Evolutionary conservation across 306 rosid species (phyloP).

Genomic region (Pterocarpus macrocarpus): DNA sequence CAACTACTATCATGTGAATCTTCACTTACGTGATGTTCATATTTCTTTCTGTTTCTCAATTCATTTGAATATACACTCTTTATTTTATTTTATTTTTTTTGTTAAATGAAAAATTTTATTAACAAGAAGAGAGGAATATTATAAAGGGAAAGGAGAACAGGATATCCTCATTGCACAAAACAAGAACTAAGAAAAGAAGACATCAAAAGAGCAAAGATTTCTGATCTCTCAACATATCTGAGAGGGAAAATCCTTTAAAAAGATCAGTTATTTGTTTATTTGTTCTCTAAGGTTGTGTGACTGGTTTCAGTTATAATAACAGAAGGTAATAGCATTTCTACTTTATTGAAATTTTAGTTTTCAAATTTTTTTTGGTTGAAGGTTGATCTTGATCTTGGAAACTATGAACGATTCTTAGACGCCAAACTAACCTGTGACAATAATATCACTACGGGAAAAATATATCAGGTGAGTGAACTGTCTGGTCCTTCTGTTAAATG

Average conservation of each 20-base stretch:
- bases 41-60: slow-evolving; percentile 18
- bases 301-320: slow-evolving; percentile 14
- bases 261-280: slow-evolving; percentile 22
- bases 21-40: not conserved
- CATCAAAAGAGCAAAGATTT: too few species aligned
- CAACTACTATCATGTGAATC: slow-evolving; percentile 6
- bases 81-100: too few species aligned
- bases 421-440: slow-evolving; percentile 80
- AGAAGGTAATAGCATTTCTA: slow-evolving; percentile 19
- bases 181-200: too few species aligned
- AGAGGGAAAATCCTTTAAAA: too few species aligned
- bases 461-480: slow-evolving; percentile 70
- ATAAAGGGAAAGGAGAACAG: too few species aligned
- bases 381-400: slow-evolving; percentile 97
- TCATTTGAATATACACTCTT: slow-evolving; percentile 28
- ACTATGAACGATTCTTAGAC: slow-evolving; percentile 88
- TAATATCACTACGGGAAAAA: slow-evolving; percentile 91
- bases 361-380: slow-evolving; percentile 45
- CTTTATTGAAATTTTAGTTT: slow-evolving; percentile 25
- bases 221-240: too few species aligned
- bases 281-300: slow-evolving; percentile 6
- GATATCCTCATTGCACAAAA: too few species aligned
- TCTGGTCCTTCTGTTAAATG: slow-evolving; percentile 31
- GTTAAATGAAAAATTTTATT: too few species aligned
- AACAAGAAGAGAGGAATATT: too few species aligned